Percentiles rank a stretch among this genome's conserved stretches.
Evolutionary conservation across 768 basidiomycete genomes (phyloP).

Genomic region (Cystoderma amianthinum): DNA sequence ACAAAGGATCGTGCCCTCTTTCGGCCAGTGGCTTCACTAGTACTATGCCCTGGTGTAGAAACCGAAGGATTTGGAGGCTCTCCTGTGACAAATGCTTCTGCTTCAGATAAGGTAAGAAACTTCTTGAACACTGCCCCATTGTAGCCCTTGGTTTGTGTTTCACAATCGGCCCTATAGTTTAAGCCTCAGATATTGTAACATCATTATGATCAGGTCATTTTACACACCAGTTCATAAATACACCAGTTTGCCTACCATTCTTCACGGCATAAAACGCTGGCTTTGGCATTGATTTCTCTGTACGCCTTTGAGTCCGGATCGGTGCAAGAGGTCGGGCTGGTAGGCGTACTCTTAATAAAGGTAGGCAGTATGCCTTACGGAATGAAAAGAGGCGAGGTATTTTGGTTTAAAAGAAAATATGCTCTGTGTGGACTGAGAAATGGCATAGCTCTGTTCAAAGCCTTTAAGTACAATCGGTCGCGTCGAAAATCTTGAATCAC

Average conservation of each 20-base stretch:
- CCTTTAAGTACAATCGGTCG: too few species aligned
- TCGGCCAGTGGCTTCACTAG: too few species aligned
- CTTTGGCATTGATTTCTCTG: slow-evolving; percentile 12
- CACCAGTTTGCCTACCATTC: slow-evolving; percentile 53
- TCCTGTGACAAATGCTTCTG: slow-evolving; percentile 44
- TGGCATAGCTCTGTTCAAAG: too few species aligned
- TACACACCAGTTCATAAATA: slow-evolving; percentile 66
- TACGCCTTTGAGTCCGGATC: too few species aligned
- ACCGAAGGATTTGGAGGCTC: slow-evolving; percentile 1
- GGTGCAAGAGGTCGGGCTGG: too few species aligned
- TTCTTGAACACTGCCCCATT: slow-evolving; percentile 60
- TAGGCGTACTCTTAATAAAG: too few species aligned
- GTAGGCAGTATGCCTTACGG: neutral
- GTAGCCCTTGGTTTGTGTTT: slow-evolving; percentile 62
- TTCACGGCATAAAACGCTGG: slow-evolving; percentile 63
- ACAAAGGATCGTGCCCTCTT: slow-evolving; percentile 21
- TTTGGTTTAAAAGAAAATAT: neutral
- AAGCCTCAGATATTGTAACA: slow-evolving; percentile 4
- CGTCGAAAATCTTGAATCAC: too few species aligned
- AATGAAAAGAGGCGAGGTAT: neutral
- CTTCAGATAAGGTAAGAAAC: slow-evolving; percentile 48
- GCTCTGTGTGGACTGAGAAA: too few species aligned
- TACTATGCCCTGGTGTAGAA: slow-evolving; percentile 8
- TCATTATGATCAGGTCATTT: too few species aligned
- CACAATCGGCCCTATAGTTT: slow-evolving; percentile 61